Conservation (phyloP, 2,329 filamentous ascomycete genomes). For the Colletotrichum magnum region DNA sequence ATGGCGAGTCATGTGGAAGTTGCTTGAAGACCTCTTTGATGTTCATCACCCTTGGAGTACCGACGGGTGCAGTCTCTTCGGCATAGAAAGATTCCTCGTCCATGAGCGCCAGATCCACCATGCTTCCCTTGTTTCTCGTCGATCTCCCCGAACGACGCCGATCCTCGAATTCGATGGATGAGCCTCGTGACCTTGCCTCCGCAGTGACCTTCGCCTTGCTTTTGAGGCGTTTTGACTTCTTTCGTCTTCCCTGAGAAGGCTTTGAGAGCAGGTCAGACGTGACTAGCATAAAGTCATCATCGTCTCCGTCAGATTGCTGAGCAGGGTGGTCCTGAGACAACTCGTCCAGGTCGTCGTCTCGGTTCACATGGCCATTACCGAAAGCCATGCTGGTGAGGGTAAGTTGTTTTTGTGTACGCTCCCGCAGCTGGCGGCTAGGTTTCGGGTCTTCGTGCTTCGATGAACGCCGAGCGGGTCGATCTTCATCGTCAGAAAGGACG, state of each 20-base stretch:
- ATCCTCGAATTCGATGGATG: conserved; percentile 68
- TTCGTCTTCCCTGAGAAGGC: conserved; percentile 36
- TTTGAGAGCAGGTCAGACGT: conserved; percentile 52
- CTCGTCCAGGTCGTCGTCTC: conserved; percentile 47
- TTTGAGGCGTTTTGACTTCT: conserved; percentile 42
- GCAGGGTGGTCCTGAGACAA: conserved; percentile 47
- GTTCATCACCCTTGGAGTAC: conserved; percentile 69
- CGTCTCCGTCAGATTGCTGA: conserved; percentile 49
- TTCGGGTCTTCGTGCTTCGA: conserved; percentile 2
- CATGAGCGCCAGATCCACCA: conserved; percentile 67
- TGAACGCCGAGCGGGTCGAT: neutral
- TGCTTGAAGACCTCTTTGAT: conserved; percentile 82
- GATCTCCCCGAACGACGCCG: conserved; percentile 63
- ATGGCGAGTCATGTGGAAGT: conserved; percentile 73
- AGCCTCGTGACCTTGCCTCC: conserved; percentile 50
- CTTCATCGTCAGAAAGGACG: conserved; percentile 9
- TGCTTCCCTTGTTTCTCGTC: conserved; percentile 58
- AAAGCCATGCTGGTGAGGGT: conserved; percentile 45
- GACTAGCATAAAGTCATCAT: conserved; percentile 53
- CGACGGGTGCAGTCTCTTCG: conserved; percentile 60
- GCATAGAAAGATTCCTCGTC: conserved; percentile 71
- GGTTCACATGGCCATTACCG: conserved; percentile 40
- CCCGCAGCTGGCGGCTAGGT: conserved; percentile 30
- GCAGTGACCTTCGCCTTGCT: conserved; percentile 26
- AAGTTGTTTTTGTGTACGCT: conserved; percentile 46